Percentiles rank a stretch among this genome's conserved stretches.
Conservation (phyloP, 1,139 yeast genomes). For the Saccharomyces hybrid region DNA sequence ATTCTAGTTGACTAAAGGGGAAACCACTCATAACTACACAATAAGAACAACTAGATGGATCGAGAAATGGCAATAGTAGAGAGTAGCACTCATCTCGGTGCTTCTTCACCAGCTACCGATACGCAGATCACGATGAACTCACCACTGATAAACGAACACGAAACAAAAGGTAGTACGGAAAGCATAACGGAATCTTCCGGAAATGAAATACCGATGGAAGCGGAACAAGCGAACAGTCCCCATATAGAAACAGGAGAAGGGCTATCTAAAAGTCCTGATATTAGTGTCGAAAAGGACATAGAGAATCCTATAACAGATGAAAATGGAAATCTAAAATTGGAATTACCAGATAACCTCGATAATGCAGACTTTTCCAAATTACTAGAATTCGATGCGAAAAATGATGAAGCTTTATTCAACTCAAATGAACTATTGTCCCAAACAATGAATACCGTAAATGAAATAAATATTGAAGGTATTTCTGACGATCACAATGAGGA, state of each 20-base stretch:
- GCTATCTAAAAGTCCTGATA: not conserved
- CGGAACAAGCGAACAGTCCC: not conserved
- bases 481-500: not conserved
- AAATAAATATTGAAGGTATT: not conserved
- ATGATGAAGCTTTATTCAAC: slow-evolving; percentile 20
- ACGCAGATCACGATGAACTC: not conserved
- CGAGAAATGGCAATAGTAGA: not conserved
- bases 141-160: not conserved
- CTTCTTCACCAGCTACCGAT: not conserved
- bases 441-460: not conserved
- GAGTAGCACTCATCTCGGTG: not conserved
- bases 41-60: not conserved
- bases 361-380: slow-evolving; percentile 25
- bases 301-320: not conserved
- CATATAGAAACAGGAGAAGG: not conserved
- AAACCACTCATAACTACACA: not conserved
- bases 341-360: slow-evolving; percentile 16
- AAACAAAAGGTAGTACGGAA: not conserved
- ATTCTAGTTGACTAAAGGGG: not conserved
- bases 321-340: slow-evolving; percentile 11
- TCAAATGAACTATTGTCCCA: slow-evolving; percentile 12
- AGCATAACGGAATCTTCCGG: not conserved
- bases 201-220: not conserved
- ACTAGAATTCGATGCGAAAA: slow-evolving; percentile 23
- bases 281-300: not conserved